Conservation (phyloP, 208 protist species). For the Trypanosoma brucei region DNA sequence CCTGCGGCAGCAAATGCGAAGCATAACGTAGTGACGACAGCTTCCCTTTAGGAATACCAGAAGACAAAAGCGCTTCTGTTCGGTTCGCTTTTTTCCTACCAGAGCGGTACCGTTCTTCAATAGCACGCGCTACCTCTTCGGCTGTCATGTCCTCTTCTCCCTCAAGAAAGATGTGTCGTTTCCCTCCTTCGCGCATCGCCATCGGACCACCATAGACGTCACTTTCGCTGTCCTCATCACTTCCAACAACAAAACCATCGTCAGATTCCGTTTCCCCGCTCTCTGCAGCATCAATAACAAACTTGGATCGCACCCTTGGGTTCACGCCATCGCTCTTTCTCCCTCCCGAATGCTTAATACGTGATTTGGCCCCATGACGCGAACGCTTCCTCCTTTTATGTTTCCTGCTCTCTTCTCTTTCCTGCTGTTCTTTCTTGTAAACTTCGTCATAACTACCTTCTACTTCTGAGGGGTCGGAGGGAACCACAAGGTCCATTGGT, state of each 20-base stretch:
- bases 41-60: constrained; percentile 28
- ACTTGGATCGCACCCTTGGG: constrained; percentile 29
- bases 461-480: background rate
- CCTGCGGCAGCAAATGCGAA: constrained; percentile 67
- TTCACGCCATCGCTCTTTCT: constrained; percentile 14
- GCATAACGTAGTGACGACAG: constrained; percentile 69
- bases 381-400: constrained; percentile 14
- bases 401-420: constrained; percentile 1
- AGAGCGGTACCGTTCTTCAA: constrained; percentile 55
- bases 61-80: constrained; percentile 21
- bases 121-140: constrained; percentile 70
- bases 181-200: constrained; percentile 16
- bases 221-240: constrained; percentile 38
- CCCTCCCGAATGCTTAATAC: constrained; percentile 22
- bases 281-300: constrained; percentile 45
- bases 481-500: constrained; percentile 7
- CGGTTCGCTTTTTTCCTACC: constrained; percentile 18
- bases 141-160: constrained; percentile 65
- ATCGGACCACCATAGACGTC: constrained; percentile 14
- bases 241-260: constrained; percentile 41
- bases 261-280: constrained; percentile 28
- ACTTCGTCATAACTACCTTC: background rate
- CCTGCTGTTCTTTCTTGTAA: background rate
- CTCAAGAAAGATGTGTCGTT: constrained; percentile 54
- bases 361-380: constrained; percentile 19